Base-by-base conservation (phyloP, 2,329 filamentous ascomycete species). In the Paracamarosporium sp. region DNA sequence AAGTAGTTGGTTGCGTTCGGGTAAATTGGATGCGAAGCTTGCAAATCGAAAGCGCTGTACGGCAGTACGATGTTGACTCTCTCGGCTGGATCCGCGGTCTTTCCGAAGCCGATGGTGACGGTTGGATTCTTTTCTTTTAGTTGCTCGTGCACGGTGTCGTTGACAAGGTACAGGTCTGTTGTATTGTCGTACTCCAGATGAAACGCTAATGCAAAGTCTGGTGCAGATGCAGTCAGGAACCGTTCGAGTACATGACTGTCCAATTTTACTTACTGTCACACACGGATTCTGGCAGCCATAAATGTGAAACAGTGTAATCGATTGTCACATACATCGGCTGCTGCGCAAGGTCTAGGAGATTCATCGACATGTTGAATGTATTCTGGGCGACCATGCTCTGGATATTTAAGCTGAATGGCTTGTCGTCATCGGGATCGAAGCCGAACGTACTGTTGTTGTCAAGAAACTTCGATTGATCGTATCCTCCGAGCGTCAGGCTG, bases 1-100 rank as follows among this genome's bases (percentile, higher is more conserved):
- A 91, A 90, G 67, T 91, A 91, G 20, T 52, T 83, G 1, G 86
- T 88, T 33, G 86, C 82, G 62, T 86, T 87, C 47, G 85, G 78
- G 6, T 88, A 75, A 1, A 82, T 85, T 70, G 79, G 67, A 83
- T 85, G 77, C 0, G 78, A 77, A n/a, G 75, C 61, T 43, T 74
- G 64, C 6, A 80, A 70, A 58, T 82, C 79, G 59, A 82, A 82
- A 4, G 79, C 78, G 11, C 73, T 71, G 53, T 82, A 82, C 5
- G 80, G 78, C 0, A 82, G 62, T 2, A 68, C 70, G 24, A 81
- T 77, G 15, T 76, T 67, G 3, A 78, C 71, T 13, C 63, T 72
- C 43, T 68, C 60, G 7, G 61, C 50, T 1, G 67, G 66, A 11
- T 72, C 71, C 22, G 65, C 53, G 13, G 60, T 61, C 33, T 63